phyloP scores from a whole-genome alignment of 2,329 filamentous ascomycete species.

The Talaromyces verruculosus region DNA sequence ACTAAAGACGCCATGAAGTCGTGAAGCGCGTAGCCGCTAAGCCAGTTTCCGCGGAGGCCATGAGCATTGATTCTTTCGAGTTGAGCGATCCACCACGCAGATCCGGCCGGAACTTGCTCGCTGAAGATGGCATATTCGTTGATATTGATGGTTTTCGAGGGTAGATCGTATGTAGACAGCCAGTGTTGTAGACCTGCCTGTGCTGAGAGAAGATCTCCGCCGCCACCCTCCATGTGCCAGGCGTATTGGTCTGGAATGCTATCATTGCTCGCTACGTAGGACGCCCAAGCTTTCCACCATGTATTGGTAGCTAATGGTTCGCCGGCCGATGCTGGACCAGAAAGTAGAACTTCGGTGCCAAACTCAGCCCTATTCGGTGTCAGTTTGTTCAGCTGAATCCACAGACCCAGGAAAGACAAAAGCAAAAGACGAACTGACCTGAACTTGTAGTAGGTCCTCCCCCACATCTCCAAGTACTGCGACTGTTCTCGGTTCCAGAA shows the following conservation, averaged over 20 bases:
- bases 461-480: conserved; percentile 29
- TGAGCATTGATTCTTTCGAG: conserved; percentile 47
- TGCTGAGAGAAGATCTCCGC: conserved; percentile 7
- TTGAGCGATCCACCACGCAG: conserved; percentile 50
- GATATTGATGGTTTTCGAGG: conserved; percentile 44
- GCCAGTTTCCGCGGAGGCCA: conserved; percentile 51
- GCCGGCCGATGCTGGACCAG: conserved; percentile 42
- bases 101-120: conserved; percentile 45
- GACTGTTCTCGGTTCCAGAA: conserved; percentile 41
- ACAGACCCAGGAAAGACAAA: neutral
- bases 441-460: conserved; percentile 18
- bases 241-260: conserved; percentile 11
- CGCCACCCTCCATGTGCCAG: conserved; percentile 14
- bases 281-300: conserved; percentile 29
- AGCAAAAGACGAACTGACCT: conserved; percentile 6
- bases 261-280: conserved; percentile 4
- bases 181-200: neutral
- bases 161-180: conserved; percentile 30
- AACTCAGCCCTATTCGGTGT: conserved; percentile 18
- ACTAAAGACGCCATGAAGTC: conserved; percentile 37
- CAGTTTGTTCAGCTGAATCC: conserved; percentile 38
- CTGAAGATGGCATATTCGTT: conserved; percentile 50
- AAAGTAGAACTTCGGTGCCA: conserved; percentile 27
- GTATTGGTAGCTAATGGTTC: conserved; percentile 34
- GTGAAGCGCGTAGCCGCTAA: conserved; percentile 41